Percentiles rank a stretch among this genome's conserved stretches.
Conservation (phyloP, 129 eudicot genomes). For the Pittosporum tobira region DNA sequence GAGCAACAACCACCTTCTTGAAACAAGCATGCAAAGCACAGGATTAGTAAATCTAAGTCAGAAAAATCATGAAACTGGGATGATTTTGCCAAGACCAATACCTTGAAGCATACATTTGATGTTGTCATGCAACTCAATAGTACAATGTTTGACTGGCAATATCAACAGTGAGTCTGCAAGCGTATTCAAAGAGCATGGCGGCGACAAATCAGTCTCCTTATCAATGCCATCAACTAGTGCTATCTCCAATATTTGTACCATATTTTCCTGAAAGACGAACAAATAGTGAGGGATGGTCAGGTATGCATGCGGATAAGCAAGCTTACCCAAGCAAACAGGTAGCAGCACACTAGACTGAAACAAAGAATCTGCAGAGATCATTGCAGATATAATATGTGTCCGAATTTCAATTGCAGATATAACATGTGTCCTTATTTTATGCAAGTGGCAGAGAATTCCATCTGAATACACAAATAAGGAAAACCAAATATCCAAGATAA, state of each 20-base stretch:
- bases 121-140: constrained; percentile 41
- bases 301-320: neutral
- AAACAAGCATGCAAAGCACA: constrained; percentile 18
- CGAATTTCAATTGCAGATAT: neutral
- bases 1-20: constrained; percentile 58
- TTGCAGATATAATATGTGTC: neutral
- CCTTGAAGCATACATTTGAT: constrained; percentile 64
- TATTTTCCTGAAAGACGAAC: constrained; percentile 21
- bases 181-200: constrained; percentile 33
- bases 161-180: constrained; percentile 44
- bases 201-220: constrained; percentile 57
- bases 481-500: no score
- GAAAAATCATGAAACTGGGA: constrained; percentile 6
- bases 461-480: no score
- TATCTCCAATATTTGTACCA: constrained; percentile 64
- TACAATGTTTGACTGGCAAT: constrained; percentile 23
- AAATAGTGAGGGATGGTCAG: neutral
- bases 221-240: constrained; percentile 52
- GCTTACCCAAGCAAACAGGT: neutral
- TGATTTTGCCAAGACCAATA: constrained; percentile 17
- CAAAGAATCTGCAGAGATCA: constrained; percentile 10
- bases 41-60: constrained; percentile 9
- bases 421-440: neutral
- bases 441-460: neutral
- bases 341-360: neutral